Base-by-base conservation (phyloP, 2,329 filamentous ascomycete species). In the Chaetomiaceae sp. region DNA sequence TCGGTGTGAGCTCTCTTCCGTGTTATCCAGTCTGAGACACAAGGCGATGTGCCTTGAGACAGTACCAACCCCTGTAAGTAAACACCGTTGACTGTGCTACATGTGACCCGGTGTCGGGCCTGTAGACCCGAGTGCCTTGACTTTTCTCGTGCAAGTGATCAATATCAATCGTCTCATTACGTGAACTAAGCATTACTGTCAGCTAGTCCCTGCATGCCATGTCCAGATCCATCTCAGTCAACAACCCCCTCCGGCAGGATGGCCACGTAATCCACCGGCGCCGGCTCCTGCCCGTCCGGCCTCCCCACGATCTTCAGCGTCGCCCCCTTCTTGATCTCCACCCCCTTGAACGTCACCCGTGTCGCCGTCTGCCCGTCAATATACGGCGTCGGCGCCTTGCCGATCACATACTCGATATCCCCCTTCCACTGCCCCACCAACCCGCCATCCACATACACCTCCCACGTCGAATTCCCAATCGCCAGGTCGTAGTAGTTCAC, bases 351-450 rank as follows among this genome's bases (percentile, higher is more conserved):
- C 0, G 76, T 83, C 32, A 83, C 70, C 4, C 83, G 67, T 5
- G 74, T 78, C 4, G 81, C 82, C 1, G 81, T 79, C 58, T 84
- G 79, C 0, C 79, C 81, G 56, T 87, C 82, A 2, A 85, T 61
- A 49, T 77, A 78, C 4, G 70, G 67, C 3, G 75, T 78, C 0
- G 74, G 72, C 19, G 73, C 74, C 55, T 83, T 75, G 0, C 81
- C 80, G 0, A 86, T 65, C 20, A 60, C 70, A 35, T 79, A 68
- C 58, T 84, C 79, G n/a, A 71, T 64, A 51, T 85, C 69, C 0
- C 80, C 80, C 19, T 65, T 61, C 82, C 82, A 86, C 10, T 61
- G 54, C 0, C 79, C 81, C 1, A 86, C 54, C 6, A 69, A 58
- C 11, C 62, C 56, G 24, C 75, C 69, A 50, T 78, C 76, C 4